Conservation (phyloP, 2,329 filamentous ascomycete species). For the Clonostachys chloroleuca region DNA sequence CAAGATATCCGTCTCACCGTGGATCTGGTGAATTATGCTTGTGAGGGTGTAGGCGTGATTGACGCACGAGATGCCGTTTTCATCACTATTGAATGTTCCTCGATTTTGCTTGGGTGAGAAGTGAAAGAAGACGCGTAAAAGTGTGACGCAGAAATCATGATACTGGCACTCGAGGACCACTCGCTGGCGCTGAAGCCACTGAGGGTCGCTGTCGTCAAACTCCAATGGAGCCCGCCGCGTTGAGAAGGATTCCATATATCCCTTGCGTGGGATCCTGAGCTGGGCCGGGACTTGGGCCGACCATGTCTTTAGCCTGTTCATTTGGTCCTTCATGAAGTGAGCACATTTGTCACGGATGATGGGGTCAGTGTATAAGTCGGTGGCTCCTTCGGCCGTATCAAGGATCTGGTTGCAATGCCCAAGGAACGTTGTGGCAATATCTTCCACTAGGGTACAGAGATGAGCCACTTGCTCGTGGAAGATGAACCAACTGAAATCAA, state of each 20-base stretch:
- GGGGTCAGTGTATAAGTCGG: neutral
- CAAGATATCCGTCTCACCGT: neutral
- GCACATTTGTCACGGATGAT: neutral
- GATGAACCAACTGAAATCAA: neutral
- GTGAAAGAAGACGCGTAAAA: neutral
- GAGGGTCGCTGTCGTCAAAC: neutral
- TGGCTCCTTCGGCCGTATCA: neutral
- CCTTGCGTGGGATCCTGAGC: neutral
- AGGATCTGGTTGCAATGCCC: neutral
- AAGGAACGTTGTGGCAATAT: neutral
- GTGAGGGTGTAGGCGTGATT: conserved; percentile 2
- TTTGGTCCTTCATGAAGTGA: neutral
- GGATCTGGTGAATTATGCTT: neutral
- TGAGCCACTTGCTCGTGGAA: neutral
- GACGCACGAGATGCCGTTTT: neutral
- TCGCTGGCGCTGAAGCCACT: conserved; percentile 3
- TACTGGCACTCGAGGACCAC: conserved; percentile 3
- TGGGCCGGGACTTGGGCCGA: neutral
- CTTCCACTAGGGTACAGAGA: neutral
- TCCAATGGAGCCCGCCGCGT: neutral
- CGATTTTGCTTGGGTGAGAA: neutral
- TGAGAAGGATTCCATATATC: neutral
- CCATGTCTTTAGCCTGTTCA: neutral
- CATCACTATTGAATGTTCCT: neutral
- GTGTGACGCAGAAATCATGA: conserved; percentile 1